Percentiles rank a stretch among this genome's conserved stretches.
Conservation (phyloP, 2,329 filamentous ascomycete genomes). For the Cadophora malorum region DNA sequence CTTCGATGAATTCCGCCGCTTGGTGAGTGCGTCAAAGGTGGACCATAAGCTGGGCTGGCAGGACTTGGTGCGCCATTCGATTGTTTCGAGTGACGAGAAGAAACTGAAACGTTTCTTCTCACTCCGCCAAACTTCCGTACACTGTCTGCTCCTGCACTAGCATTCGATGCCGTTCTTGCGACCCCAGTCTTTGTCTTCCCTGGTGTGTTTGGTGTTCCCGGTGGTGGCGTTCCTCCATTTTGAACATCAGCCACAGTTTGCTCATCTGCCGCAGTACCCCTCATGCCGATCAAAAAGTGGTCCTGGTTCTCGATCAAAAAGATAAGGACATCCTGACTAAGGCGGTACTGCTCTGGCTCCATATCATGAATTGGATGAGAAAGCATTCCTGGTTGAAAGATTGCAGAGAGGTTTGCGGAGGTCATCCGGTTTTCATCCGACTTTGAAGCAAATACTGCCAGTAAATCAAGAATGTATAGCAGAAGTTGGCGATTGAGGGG, state of each 20-base stretch:
- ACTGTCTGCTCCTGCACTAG: slow-evolving; percentile 87
- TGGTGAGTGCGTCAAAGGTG: slow-evolving; percentile 62
- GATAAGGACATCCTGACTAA: slow-evolving; percentile 96
- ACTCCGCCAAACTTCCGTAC: slow-evolving; percentile 80
- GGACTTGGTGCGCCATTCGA: slow-evolving; percentile 77
- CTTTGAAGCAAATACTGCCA: slow-evolving; percentile 97
- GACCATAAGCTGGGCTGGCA: slow-evolving; percentile 61
- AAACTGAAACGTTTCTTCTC: slow-evolving; percentile 88
- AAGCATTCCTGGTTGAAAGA: slow-evolving; percentile 96
- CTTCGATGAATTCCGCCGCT: slow-evolving; percentile 71
- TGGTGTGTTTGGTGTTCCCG: slow-evolving; percentile 57
- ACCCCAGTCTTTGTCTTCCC: slow-evolving; percentile 63
- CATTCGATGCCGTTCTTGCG: slow-evolving; percentile 81
- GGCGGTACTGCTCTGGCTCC: slow-evolving; percentile 89
- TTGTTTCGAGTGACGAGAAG: slow-evolving; percentile 82
- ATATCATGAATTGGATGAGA: slow-evolving; percentile 95
- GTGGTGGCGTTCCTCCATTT: slow-evolving; percentile 69
- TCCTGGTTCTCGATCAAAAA: slow-evolving; percentile 99
- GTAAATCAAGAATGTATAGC: slow-evolving; percentile 92
- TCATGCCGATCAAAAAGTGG: slow-evolving; percentile 98
- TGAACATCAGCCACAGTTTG: slow-evolving; percentile 66
- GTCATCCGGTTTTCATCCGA: slow-evolving; percentile 97
- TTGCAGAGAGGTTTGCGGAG: slow-evolving; percentile 90
- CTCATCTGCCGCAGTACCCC: slow-evolving; percentile 96
- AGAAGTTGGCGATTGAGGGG: slow-evolving; percentile 92